Evolutionary conservation across 2,329 filamentous ascomycete species (phyloP), one percentile per base, ranked within the genome.

Genomic region (Claviceps citrina): DNA sequence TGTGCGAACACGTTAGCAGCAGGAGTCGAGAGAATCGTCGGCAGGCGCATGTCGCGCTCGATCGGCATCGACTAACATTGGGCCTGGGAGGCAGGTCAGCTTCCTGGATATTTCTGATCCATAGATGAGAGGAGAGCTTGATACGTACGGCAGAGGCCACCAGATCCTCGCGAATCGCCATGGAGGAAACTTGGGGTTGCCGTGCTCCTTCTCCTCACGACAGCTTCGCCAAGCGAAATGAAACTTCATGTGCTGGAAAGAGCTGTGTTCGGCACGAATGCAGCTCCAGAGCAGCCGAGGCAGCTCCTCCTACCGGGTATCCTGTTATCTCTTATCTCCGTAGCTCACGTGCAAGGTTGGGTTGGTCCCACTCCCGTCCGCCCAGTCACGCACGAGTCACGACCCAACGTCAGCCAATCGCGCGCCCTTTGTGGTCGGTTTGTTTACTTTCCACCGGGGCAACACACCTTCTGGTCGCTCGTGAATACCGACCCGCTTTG

Each of bases 131-230:
- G 13, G 31, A 28, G 13, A 27, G 4, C 5, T 19, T 13, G 8
- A 8, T 19, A 59, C 62, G 52, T 70, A 81, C 79, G 57, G 84
- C 87, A 56, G 86, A 93, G 51, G 77, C 70, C 54, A 94, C 76
- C 48, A 95, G 69, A 60, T 96, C 89, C 76, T 96, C 89, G 58
- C 91, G 85, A 67, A 94, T 85, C 68, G 87, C 79, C 70, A 78
- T 89, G 62, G 59, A 52, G 41, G 41, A 50, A 35, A 18, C 31
- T 30, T 24, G 15, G 22, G 7, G 8, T 27, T 32, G 6, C 20
- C 37, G 25, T 7, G 6, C 35, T 44, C 36, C 38, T 50, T 49
- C 43, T 45, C 46, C 43, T 45, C 46, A 46, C 49, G 46, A 50
- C 49, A 44, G 42, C 47, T 51, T 54, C 44, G 50, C 43, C 41